Evolutionary conservation across 1,139 yeast genomes (phyloP).

Genomic region (Kodamaea fungicola): DNA sequence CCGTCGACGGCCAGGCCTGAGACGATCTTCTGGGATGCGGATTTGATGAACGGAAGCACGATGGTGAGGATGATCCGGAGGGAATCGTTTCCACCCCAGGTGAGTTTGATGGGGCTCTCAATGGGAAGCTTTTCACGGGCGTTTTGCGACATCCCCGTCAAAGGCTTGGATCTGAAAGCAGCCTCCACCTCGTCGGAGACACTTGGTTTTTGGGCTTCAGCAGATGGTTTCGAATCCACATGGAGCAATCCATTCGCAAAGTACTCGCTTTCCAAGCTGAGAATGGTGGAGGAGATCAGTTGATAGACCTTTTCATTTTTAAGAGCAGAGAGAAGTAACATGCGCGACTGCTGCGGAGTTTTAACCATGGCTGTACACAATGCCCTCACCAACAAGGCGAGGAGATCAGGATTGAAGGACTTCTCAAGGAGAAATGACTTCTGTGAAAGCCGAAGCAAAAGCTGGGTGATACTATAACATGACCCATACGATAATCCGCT

Average conservation of each 20-base stretch:
- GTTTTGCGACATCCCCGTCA: slow-evolving; percentile 60
- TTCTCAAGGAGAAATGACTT: slow-evolving; percentile 39
- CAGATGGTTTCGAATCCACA: not conserved
- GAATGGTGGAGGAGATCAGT: slow-evolving; percentile 29
- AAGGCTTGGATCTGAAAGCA: slow-evolving; percentile 39
- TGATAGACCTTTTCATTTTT: slow-evolving; percentile 45
- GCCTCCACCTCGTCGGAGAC: not conserved
- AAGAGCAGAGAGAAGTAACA: slow-evolving; percentile 50
- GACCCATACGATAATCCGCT: slow-evolving; percentile 62
- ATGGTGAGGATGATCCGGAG: slow-evolving; percentile 43
- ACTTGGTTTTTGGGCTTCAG: not conserved
- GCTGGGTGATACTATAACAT: slow-evolving; percentile 52
- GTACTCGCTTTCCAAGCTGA: slow-evolving; percentile 26
- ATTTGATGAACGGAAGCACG: slow-evolving; percentile 37
- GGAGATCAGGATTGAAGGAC: slow-evolving; percentile 51
- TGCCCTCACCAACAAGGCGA: slow-evolving; percentile 57
- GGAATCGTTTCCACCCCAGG: slow-evolving; percentile 63
- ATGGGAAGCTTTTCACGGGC: slow-evolving; percentile 58
- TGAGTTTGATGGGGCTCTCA: slow-evolving; percentile 44
- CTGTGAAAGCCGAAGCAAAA: slow-evolving; percentile 46
- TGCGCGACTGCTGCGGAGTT: slow-evolving; percentile 49
- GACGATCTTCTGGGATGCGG: slow-evolving; percentile 36
- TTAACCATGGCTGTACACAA: slow-evolving; percentile 50
- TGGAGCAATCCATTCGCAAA: slow-evolving; percentile 20
- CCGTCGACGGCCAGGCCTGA: slow-evolving; percentile 24